A percentile compares a stretch with the other conserved stretches of the same genome.
phyloP scores from a whole-genome alignment of 495 filamentous ascomycete genomes.

The Talaromyces stipitatus region DNA sequence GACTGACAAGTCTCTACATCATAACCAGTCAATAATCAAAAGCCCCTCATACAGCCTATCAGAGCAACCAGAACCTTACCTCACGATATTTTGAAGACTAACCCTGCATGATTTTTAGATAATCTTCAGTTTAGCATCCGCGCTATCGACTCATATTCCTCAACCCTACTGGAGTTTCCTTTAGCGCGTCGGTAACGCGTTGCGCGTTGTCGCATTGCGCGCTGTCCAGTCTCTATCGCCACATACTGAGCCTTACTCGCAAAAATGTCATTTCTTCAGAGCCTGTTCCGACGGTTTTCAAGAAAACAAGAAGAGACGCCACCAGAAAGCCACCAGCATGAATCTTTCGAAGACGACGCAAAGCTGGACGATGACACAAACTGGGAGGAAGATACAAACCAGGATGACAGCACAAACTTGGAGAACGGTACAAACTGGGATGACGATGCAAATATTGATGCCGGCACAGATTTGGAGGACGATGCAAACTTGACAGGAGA shows the following conservation, averaged over 20 bases:
- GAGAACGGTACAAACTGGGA: not conserved
- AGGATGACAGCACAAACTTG: not conserved
- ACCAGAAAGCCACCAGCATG: not conserved
- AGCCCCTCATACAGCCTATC: not conserved
- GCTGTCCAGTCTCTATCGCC: not conserved
- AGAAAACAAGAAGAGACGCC: not conserved
- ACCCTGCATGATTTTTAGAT: not conserved
- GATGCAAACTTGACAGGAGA: not conserved
- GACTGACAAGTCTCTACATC: too few relatives aligned
- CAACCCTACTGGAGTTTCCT: not conserved
- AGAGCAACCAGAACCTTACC: not conserved
- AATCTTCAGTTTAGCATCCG: not conserved
- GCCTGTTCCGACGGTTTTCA: not conserved
- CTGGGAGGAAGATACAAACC: not conserved
- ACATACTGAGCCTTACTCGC: too few relatives aligned
- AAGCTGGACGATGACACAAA: not conserved
- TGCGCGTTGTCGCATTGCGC: not conserved
- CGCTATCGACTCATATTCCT: not conserved
- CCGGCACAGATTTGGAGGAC: not conserved
- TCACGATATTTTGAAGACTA: not conserved
- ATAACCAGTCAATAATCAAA: too few relatives aligned
- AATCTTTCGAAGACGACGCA: not conserved
- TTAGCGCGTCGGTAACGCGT: not conserved
- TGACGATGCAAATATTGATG: not conserved
- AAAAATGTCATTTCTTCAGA: not conserved